Conservation (phyloP, 495 filamentous ascomycete species). For the Lophiotrema nucula region DNA sequence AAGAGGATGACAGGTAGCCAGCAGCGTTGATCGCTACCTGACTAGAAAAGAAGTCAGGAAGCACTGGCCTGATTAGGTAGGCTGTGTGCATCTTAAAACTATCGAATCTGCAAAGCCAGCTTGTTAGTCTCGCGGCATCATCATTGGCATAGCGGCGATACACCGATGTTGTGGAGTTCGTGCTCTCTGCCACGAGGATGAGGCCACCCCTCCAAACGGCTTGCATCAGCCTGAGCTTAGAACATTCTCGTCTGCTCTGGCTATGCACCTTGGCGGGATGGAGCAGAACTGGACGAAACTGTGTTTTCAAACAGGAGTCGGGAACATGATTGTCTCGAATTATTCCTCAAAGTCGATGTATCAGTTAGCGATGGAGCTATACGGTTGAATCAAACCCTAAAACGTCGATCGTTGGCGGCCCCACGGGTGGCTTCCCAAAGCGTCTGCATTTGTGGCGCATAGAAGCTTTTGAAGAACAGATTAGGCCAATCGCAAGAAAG, state of each 20-base stretch:
- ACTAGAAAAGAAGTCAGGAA: background rate
- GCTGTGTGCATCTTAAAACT: conserved; percentile 2
- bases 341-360: background rate
- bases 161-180: background rate
- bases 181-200: background rate
- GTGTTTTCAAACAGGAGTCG: background rate
- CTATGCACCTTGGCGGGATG: background rate
- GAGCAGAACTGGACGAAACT: background rate
- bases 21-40: conserved; percentile 7
- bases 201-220: background rate
- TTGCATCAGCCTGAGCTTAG: background rate
- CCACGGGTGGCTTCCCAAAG: background rate
- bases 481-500: no score
- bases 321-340: background rate
- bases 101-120: conserved; percentile 15
- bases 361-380: background rate
- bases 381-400: background rate
- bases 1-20: conserved; percentile 17
- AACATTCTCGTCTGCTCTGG: background rate
- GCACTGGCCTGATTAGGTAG: background rate
- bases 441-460: background rate
- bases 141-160: background rate
- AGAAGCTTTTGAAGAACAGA: background rate
- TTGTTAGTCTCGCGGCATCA: background rate
- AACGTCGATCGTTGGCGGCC: conserved; percentile 8